A percentile compares a stretch with the other conserved stretches of the same genome.
Evolutionary conservation across 352 stramenopile genomes (phyloP).

Genomic region (Globisporangium perplexum): DNA sequence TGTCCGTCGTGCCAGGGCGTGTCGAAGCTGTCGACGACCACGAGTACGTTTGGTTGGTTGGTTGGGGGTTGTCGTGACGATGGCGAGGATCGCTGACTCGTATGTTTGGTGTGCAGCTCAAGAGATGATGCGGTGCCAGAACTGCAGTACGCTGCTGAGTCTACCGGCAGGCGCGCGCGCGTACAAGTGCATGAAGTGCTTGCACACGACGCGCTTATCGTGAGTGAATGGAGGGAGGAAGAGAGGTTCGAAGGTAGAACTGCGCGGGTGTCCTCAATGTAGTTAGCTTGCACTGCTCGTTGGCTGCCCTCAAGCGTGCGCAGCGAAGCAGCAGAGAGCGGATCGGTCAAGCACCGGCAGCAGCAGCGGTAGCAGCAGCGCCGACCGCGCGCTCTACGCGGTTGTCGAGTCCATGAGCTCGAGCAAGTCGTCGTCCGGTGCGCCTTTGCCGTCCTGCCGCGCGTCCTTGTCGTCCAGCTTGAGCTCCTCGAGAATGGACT

Average conservation of each 20-base stretch:
- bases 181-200: conserved; percentile 89
- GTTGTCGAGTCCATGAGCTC: conserved; percentile 84
- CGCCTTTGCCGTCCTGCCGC: conserved; percentile 37
- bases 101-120: conserved; percentile 36
- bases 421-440: conserved; percentile 66
- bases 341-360: neutral
- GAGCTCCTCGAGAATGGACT: conserved; percentile 55
- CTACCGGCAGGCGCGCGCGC: conserved; percentile 69
- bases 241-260: neutral
- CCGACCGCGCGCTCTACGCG: conserved; percentile 1
- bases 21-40: conserved; percentile 78
- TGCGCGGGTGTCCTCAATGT: conserved; percentile 2
- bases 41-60: conserved; percentile 44
- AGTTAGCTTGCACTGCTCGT: neutral
- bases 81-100: neutral
- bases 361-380: neutral
- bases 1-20: conserved; percentile 76
- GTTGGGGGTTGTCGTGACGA: neutral
- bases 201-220: conserved; percentile 75
- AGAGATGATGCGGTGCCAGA: conserved; percentile 86
- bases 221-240: conserved; percentile 9
- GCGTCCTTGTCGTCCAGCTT: conserved; percentile 43
- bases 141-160: conserved; percentile 82
- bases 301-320: neutral
- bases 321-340: neutral